phyloP scores from a whole-genome alignment of 2,329 filamentous ascomycete genomes.

The Lizonia empirigonia region DNA sequence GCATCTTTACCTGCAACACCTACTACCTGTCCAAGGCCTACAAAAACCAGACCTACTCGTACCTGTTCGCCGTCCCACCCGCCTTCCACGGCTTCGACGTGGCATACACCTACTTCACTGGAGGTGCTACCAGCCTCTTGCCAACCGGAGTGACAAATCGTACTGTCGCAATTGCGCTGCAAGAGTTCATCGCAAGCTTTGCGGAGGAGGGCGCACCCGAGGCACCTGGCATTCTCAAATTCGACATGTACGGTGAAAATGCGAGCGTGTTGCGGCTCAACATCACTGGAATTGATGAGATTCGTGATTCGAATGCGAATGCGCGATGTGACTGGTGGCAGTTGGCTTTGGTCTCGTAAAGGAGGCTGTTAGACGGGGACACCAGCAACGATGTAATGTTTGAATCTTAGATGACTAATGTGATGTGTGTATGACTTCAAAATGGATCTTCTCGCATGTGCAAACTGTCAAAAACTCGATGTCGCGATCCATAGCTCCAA shows the following conservation, averaged over 20 bases:
- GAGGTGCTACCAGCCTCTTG: slow-evolving; percentile 24
- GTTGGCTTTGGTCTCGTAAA: slow-evolving; percentile 46
- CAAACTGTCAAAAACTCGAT: slow-evolving; percentile 1
- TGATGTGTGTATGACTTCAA: slow-evolving; percentile 1
- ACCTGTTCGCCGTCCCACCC: slow-evolving; percentile 60
- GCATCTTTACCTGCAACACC: slow-evolving; percentile 58
- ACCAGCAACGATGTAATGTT: not conserved
- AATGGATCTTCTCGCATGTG: slow-evolving; percentile 1
- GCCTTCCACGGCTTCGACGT: slow-evolving; percentile 61
- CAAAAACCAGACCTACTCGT: slow-evolving; percentile 56
- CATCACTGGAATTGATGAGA: slow-evolving; percentile 48
- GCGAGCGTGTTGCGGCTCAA: slow-evolving; percentile 54
- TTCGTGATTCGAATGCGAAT: slow-evolving; percentile 55
- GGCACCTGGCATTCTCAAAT: slow-evolving; percentile 49
- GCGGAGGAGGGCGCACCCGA: slow-evolving; percentile 49
- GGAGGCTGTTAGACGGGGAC: not conserved
- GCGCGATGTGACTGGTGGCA: slow-evolving; percentile 61
- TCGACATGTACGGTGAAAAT: slow-evolving; percentile 55
- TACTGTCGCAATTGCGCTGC: slow-evolving; percentile 51
- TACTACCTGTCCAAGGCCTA: slow-evolving; percentile 56
- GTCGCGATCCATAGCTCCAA: slow-evolving; percentile 16
- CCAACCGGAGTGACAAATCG: slow-evolving; percentile 33
- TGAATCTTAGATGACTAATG: slow-evolving; percentile 7
- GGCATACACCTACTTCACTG: slow-evolving; percentile 60
- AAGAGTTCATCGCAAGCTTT: slow-evolving; percentile 55